Evolutionary conservation across 176 grass and related monocot genomes (phyloP).

Genomic region (Hsuehochloa calcarea): DNA sequence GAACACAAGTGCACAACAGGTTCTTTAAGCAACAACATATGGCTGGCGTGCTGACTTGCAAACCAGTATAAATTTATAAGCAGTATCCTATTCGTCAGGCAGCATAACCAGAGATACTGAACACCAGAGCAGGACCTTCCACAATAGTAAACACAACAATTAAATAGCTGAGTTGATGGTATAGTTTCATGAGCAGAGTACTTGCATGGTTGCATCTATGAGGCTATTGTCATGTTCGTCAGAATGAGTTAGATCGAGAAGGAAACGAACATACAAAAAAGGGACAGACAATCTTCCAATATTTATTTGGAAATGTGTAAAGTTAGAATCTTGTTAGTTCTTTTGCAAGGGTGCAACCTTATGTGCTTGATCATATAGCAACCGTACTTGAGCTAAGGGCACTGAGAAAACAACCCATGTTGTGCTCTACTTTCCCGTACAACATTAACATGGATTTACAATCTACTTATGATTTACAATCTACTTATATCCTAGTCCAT

Average conservation of each 20-base stretch:
- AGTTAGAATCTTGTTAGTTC: neutral
- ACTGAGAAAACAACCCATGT: neutral
- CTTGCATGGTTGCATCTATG: too few relatives aligned
- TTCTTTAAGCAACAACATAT: neutral
- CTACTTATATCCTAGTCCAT: neutral
- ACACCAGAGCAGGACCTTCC: neutral
- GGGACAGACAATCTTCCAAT: neutral
- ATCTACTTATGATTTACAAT: neutral
- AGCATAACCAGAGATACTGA: neutral
- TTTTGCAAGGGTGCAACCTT: neutral
- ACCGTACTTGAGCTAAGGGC: neutral
- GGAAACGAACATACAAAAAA: neutral
- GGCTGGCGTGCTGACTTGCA: too few relatives aligned
- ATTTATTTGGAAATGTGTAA: neutral
- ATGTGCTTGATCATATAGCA: neutral
- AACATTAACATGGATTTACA: neutral
- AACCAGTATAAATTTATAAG: neutral
- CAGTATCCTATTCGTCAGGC: neutral
- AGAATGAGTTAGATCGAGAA: neutral
- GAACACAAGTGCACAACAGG: neutral
- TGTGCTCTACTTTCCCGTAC: neutral
- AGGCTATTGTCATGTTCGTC: too few relatives aligned
- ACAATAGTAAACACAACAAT: neutral
- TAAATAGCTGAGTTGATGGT: neutral
- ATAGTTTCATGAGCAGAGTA: too few relatives aligned